A percentile compares a stretch with the other conserved stretches of the same genome.
These are phyloP conservation scores for Cardamine chenopodiifolia DNA, from an alignment of 345 rosid genomes.

Conservation along the genomic window DNA sequence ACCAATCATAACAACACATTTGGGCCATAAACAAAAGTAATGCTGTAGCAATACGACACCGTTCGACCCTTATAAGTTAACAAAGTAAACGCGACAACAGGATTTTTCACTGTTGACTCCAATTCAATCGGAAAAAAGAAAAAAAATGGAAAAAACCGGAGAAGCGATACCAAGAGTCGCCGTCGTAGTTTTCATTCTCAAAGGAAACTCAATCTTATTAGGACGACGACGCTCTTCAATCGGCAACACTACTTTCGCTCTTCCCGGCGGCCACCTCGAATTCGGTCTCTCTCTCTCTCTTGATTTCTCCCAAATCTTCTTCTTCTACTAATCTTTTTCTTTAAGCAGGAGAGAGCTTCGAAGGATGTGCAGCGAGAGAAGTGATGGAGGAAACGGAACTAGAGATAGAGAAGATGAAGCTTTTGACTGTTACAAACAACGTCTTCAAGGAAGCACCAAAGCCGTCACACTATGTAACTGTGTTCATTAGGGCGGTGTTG, in stretches of 20 bases:
- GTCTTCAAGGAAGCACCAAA: constrained; percentile 55
- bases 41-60: not conserved
- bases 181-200: constrained; percentile 69
- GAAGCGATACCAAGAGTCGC: constrained; percentile 61
- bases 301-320: not conserved
- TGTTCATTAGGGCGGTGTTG: constrained; percentile 56
- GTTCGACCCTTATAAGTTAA: not conserved
- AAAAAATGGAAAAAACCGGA: constrained; percentile 28
- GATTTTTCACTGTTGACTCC: not conserved
- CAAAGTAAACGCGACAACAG: not conserved
- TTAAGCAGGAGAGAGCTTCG: constrained; percentile 76
- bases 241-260: constrained; percentile 78
- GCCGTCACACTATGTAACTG: constrained; percentile 69
- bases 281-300: constrained; percentile 56
- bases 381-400: constrained; percentile 81
- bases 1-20: not conserved
- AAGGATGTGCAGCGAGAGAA: constrained; percentile 80
- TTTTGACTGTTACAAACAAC: constrained; percentile 68
- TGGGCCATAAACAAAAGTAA: not conserved
- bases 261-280: constrained; percentile 96
- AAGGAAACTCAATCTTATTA: constrained; percentile 62
- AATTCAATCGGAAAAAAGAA: not conserved
- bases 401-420: constrained; percentile 50
- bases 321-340: not conserved
- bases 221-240: constrained; percentile 72